Percentiles rank a stretch among this genome's conserved stretches.
Evolutionary conservation across 345 rosid species (phyloP).

Genomic region (Streptanthus diversifolius): DNA sequence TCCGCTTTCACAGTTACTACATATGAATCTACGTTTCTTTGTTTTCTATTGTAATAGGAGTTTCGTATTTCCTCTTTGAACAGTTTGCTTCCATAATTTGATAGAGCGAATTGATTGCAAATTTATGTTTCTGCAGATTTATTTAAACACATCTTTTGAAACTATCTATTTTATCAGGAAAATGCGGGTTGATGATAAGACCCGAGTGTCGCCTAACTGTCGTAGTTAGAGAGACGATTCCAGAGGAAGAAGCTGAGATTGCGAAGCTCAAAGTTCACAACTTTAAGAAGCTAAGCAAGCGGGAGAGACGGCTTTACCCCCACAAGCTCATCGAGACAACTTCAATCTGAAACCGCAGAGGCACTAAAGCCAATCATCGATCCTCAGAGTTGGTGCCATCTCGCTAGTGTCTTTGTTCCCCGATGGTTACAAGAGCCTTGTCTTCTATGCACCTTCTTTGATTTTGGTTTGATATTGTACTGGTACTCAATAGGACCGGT

Average conservation of each 20-base stretch:
- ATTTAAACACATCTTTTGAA: neutral
- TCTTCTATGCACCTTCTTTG: neutral
- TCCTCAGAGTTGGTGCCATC: constrained; percentile 29
- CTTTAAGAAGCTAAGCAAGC: constrained; percentile 70
- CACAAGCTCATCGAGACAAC: constrained; percentile 79
- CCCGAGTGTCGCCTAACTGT: constrained; percentile 77
- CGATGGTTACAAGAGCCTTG: constrained; percentile 2
- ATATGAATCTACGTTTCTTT: neutral
- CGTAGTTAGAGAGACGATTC: constrained; percentile 73
- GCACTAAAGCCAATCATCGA: constrained; percentile 27
- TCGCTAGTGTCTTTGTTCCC: neutral
- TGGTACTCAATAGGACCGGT: constrained; percentile 1
- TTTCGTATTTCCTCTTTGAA: neutral
- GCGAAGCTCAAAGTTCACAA: constrained; percentile 75
- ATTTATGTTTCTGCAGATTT: no score
- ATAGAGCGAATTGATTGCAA: neutral
- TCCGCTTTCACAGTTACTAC: neutral
- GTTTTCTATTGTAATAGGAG: neutral
- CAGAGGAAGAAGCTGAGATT: constrained; percentile 84
- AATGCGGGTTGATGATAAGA: constrained; percentile 50
- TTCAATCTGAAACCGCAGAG: constrained; percentile 77
- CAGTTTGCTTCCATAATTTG: neutral
- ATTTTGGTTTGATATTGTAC: constrained; percentile 2
- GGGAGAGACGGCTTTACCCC: constrained; percentile 68
- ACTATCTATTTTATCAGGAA: no score